Evolutionary conservation across 805 yeast species (phyloP).

Genomic region (Pichia cabralensis): DNA sequence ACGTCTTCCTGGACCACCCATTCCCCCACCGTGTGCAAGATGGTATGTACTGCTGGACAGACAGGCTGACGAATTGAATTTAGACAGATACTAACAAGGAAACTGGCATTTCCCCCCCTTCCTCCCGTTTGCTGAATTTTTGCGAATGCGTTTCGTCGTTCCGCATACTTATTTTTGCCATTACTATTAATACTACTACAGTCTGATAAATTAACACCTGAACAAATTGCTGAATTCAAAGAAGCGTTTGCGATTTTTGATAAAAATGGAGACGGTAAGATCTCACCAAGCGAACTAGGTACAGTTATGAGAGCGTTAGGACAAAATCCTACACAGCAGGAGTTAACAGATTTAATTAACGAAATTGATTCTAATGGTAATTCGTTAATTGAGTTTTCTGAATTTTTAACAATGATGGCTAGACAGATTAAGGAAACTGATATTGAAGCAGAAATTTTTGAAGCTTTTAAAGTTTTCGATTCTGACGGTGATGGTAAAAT

Average conservation of each 20-base stretch:
- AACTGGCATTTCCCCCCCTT: too few species aligned
- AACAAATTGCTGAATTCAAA: conserved; percentile 92
- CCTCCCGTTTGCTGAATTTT: neutral
- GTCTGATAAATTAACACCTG: conserved; percentile 89
- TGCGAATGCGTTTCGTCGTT: too few species aligned
- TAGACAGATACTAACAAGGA: too few species aligned
- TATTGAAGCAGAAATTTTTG: conserved; percentile 92
- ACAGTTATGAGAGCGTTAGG: conserved; percentile 99
- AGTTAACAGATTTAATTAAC: conserved; percentile 91
- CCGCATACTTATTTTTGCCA: too few species aligned
- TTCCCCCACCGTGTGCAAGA: too few species aligned
- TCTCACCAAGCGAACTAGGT: conserved; percentile 91
- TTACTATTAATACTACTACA: too few species aligned
- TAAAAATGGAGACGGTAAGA: conserved; percentile 93
- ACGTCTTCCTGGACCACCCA: too few species aligned
- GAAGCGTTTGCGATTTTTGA: conserved; percentile 97
- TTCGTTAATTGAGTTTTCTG: conserved; percentile 77
- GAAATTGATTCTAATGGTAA: conserved; percentile 95
- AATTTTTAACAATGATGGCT: conserved; percentile 78
- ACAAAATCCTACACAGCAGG: conserved; percentile 92
- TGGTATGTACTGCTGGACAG: too few species aligned
- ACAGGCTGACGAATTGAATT: too few species aligned
- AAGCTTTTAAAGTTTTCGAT: conserved; percentile 97
- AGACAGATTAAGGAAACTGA: conserved; percentile 94
- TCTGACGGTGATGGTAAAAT: conserved; percentile 94